A percentile compares a stretch with the other conserved stretches of the same genome.
Conservation (phyloP, 805 yeast genomes). For the Ogataea nitratoaversa region DNA sequence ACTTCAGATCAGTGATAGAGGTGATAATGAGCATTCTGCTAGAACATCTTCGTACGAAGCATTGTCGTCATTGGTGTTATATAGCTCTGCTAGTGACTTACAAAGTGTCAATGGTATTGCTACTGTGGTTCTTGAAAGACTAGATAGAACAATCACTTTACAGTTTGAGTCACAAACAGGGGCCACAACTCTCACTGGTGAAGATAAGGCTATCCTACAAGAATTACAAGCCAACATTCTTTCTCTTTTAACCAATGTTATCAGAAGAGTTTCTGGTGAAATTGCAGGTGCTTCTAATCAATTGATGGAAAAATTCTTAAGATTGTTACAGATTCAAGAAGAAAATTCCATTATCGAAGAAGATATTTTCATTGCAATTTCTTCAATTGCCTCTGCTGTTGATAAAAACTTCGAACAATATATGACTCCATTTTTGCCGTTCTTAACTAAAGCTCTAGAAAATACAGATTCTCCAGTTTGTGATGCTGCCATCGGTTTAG, state of each 20-base stretch:
- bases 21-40: slow-evolving; percentile 80
- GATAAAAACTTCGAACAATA: slow-evolving; percentile 69
- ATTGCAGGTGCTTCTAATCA: slow-evolving; percentile 70
- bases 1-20: slow-evolving; percentile 60
- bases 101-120: slow-evolving; percentile 70
- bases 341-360: slow-evolving; percentile 76
- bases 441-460: slow-evolving; percentile 68
- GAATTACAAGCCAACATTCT: slow-evolving; percentile 83
- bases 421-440: slow-evolving; percentile 81
- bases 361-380: slow-evolving; percentile 87
- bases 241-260: slow-evolving; percentile 74
- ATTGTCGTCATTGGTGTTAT: slow-evolving; percentile 72
- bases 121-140: slow-evolving; percentile 63
- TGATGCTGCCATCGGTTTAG: slow-evolving; percentile 87
- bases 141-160: slow-evolving; percentile 63
- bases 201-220: slow-evolving; percentile 73
- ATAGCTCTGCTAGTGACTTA: slow-evolving; percentile 66
- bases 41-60: slow-evolving; percentile 98
- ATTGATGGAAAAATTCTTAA: slow-evolving; percentile 79
- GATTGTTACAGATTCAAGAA: slow-evolving; percentile 56
- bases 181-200: slow-evolving; percentile 37
- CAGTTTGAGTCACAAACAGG: slow-evolving; percentile 41
- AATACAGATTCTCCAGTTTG: slow-evolving; percentile 83
- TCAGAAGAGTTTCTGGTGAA: slow-evolving; percentile 70
- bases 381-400: slow-evolving; percentile 81